Percentiles rank a stretch among this genome's conserved stretches.
Conservation (phyloP, 495 filamentous ascomycete genomes). For the Terfezia boudieri region DNA sequence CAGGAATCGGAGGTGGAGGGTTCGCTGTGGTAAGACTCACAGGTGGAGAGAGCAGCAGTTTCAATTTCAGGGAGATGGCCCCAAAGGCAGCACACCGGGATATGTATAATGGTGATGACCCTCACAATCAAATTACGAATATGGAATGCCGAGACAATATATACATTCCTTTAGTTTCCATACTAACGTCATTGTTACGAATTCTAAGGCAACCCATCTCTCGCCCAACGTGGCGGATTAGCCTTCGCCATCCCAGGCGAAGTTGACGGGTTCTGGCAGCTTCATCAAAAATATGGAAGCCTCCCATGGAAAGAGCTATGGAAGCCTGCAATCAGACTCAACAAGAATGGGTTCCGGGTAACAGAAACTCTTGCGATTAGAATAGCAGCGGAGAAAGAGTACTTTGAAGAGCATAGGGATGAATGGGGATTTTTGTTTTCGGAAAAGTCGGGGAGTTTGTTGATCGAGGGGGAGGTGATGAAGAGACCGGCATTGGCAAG, state of each 20-base stretch:
- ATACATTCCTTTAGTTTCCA: too few species aligned
- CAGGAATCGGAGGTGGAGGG: constrained; percentile 16
- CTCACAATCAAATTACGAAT: too few species aligned
- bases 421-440: constrained; percentile 14
- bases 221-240: constrained; percentile 13
- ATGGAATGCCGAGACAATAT: not conserved
- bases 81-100: constrained; percentile 9
- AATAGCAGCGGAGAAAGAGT: constrained; percentile 5
- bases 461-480: constrained; percentile 11
- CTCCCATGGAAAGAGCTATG: constrained; percentile 16
- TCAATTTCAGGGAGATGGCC: constrained; percentile 17
- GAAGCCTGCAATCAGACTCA: constrained; percentile 11
- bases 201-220: constrained; percentile 6
- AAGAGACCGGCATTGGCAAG: constrained; percentile 8
- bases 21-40: constrained; percentile 14
- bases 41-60: constrained; percentile 12
- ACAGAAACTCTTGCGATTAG: constrained; percentile 5
- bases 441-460: constrained; percentile 6
- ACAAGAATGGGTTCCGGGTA: constrained; percentile 9
- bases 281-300: constrained; percentile 10
- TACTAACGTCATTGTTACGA: not conserved
- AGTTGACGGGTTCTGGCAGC: constrained; percentile 13
- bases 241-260: constrained; percentile 15
- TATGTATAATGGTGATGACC: constrained; percentile 13
- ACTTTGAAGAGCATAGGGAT: constrained; percentile 7